Evolutionary conservation across 345 rosid genomes (phyloP).

Genomic region (Rhizophora apiculata): DNA sequence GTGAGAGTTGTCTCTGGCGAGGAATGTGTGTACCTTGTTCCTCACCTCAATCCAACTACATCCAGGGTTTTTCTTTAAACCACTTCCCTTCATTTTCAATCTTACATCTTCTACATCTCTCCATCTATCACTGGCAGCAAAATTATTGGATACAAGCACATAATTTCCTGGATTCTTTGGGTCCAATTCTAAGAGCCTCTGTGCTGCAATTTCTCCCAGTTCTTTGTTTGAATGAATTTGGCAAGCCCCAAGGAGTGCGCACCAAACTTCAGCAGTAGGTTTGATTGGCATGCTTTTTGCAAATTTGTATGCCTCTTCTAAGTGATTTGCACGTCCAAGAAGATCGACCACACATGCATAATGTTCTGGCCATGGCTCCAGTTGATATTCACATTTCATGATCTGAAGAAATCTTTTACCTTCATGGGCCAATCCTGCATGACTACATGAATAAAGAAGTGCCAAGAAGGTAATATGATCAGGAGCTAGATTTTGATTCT

Average conservation of each 20-base stretch:
- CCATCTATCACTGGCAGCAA: conserved; percentile 73
- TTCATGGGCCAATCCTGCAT: conserved; percentile 69
- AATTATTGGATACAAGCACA: conserved; percentile 73
- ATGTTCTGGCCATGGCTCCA: conserved; percentile 90
- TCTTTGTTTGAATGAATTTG: conserved; percentile 61
- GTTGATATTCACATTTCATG: conserved; percentile 56
- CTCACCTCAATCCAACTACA: conserved; percentile 85
- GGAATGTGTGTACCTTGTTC: conserved; percentile 62
- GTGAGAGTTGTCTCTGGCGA: conserved; percentile 79
- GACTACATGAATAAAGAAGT: conserved; percentile 80
- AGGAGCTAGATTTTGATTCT: conserved; percentile 39
- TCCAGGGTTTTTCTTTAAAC: conserved; percentile 81
- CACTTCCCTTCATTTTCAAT: conserved; percentile 58
- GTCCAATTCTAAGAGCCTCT: conserved; percentile 52
- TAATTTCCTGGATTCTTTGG: conserved; percentile 72
- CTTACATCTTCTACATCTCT: conserved; percentile 63
- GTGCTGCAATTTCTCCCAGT: conserved; percentile 64
- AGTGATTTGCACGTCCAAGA: conserved; percentile 70
- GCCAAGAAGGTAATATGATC: conserved; percentile 79
- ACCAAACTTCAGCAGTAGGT: conserved; percentile 82
- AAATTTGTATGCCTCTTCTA: conserved; percentile 68
- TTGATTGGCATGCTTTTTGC: conserved; percentile 58
- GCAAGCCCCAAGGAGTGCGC: conserved; percentile 81
- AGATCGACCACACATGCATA: conserved; percentile 78
- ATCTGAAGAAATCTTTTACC: conserved; percentile 52